Percentiles rank a stretch among this genome's conserved stretches.
phyloP scores from a whole-genome alignment of 768 basidiomycete genomes.

The Suillus luteus region DNA sequence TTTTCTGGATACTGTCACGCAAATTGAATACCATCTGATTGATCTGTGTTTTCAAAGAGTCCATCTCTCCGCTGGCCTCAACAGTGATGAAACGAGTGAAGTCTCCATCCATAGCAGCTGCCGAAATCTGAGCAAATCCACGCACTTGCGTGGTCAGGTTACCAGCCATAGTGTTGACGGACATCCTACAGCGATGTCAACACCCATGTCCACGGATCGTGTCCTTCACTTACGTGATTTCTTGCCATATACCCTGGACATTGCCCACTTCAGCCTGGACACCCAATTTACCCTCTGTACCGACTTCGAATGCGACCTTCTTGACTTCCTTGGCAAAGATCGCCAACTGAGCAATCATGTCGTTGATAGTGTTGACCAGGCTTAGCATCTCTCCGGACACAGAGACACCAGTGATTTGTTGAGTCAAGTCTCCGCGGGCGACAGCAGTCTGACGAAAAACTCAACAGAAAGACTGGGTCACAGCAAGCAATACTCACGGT shows the following conservation, averaged over 20 bases:
- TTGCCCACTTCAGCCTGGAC: slow-evolving; percentile 97
- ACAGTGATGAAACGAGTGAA: slow-evolving; percentile 99
- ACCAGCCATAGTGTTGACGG: slow-evolving; percentile 97
- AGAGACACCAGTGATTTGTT: slow-evolving; percentile 90
- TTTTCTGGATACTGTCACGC: slow-evolving; percentile 96
- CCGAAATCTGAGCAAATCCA: slow-evolving; percentile 98
- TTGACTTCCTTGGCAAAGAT: slow-evolving; percentile 83
- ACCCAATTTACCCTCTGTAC: slow-evolving; percentile 97
- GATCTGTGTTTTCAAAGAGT: slow-evolving; percentile 97
- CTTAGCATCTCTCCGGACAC: slow-evolving; percentile 97
- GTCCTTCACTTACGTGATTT: slow-evolving; percentile 78
- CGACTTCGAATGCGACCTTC: slow-evolving; percentile 96
- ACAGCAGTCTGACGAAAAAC: slow-evolving; percentile 69
- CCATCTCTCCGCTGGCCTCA: slow-evolving; percentile 98
- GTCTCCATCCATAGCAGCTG: slow-evolving; percentile 98
- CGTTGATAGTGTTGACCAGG: slow-evolving; percentile 96
- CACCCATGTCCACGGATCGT: background rate
- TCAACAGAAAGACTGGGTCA: background rate
- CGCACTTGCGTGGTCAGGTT: slow-evolving; percentile 98
- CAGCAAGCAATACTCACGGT: slow-evolving; percentile 55
- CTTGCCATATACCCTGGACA: slow-evolving; percentile 98
- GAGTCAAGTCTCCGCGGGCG: slow-evolving; percentile 88
- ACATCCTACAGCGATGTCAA: slow-evolving; percentile 54
- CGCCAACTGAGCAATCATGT: slow-evolving; percentile 71
- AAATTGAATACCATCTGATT: slow-evolving; percentile 99